Evolutionary conservation across 1,284 basidiomycete species (phyloP).

Genomic region (Irpex sp.): DNA sequence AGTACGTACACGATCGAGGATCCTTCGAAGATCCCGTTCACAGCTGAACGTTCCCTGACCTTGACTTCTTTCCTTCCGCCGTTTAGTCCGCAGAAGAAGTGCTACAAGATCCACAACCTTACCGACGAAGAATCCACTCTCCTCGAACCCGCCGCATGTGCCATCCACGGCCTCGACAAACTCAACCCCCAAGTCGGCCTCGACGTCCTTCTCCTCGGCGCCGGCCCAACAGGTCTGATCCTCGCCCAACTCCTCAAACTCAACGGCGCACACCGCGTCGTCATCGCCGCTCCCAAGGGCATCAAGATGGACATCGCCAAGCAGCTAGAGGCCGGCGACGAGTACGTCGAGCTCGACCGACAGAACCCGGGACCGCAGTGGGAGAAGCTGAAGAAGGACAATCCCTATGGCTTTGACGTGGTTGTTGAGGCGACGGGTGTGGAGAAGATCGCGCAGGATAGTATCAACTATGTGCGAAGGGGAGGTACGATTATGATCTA

Average conservation of each 20-base stretch:
- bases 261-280: slow-evolving; percentile 48
- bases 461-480: slow-evolving; percentile 58
- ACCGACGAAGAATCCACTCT: slow-evolving; percentile 59
- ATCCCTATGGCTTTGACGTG: slow-evolving; percentile 62
- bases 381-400: slow-evolving; percentile 53
- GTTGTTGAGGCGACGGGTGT: slow-evolving; percentile 63
- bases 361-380: slow-evolving; percentile 48
- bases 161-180: slow-evolving; percentile 62
- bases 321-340: slow-evolving; percentile 48
- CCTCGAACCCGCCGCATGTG: slow-evolving; percentile 60
- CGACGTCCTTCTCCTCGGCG: slow-evolving; percentile 49
- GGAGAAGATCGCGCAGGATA: slow-evolving; percentile 51
- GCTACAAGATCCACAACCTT: slow-evolving; percentile 59
- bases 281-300: slow-evolving; percentile 51
- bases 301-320: slow-evolving; percentile 60
- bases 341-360: slow-evolving; percentile 57
- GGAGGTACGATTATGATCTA: slow-evolving; percentile 52
- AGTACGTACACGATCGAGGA: slow-evolving; percentile 25
- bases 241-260: slow-evolving; percentile 58
- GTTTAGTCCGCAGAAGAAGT: slow-evolving; percentile 37
- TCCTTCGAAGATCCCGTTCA: not conserved
- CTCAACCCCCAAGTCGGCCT: slow-evolving; percentile 51
- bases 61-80: not conserved
- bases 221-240: slow-evolving; percentile 54
- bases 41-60: not conserved